These are phyloP conservation scores for Colletotrichum eleusines DNA, from an alignment of 2,329 filamentous ascomycete genomes.

Conservation along the genomic window DNA sequence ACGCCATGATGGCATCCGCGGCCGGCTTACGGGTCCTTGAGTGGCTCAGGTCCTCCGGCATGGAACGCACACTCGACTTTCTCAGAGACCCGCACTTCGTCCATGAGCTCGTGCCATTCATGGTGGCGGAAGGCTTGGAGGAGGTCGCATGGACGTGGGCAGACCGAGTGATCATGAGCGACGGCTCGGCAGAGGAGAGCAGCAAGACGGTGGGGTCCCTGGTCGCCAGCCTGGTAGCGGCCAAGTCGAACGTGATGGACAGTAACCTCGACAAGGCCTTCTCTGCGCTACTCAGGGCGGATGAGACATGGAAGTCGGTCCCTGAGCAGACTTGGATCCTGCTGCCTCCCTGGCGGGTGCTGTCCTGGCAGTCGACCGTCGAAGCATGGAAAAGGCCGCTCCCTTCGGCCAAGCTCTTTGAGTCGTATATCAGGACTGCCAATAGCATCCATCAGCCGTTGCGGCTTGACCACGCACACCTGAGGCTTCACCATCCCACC, in stretches of 20 bases:
- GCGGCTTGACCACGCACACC: slow-evolving; percentile 63
- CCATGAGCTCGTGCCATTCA: slow-evolving; percentile 59
- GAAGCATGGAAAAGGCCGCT: slow-evolving; percentile 59
- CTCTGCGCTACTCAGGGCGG: slow-evolving; percentile 60
- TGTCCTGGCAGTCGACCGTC: slow-evolving; percentile 67
- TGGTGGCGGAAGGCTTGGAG: slow-evolving; percentile 66
- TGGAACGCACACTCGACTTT: slow-evolving; percentile 61
- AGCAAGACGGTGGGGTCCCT: slow-evolving; percentile 44
- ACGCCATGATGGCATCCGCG: slow-evolving; percentile 56
- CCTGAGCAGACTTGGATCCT: slow-evolving; percentile 54
- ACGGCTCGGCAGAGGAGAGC: slow-evolving; percentile 37
- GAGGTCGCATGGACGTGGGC: slow-evolving; percentile 65
- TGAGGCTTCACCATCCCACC: slow-evolving; percentile 67
- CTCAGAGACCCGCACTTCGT: slow-evolving; percentile 56
- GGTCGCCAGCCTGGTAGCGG: slow-evolving; percentile 57
- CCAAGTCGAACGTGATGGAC: slow-evolving; percentile 52
- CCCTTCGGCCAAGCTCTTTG: slow-evolving; percentile 63
- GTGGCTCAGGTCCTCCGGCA: slow-evolving; percentile 66
- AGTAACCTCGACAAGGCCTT: slow-evolving; percentile 64
- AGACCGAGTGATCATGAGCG: slow-evolving; percentile 41
- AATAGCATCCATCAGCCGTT: slow-evolving; percentile 53
- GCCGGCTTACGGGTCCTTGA: slow-evolving; percentile 62
- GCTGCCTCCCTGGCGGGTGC: slow-evolving; percentile 57
- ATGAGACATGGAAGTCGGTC: slow-evolving; percentile 55
- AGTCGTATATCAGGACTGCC: slow-evolving; percentile 64